Evolutionary conservation across 164 flowering plant species (phyloP).

Genomic region (Sedum album): DNA sequence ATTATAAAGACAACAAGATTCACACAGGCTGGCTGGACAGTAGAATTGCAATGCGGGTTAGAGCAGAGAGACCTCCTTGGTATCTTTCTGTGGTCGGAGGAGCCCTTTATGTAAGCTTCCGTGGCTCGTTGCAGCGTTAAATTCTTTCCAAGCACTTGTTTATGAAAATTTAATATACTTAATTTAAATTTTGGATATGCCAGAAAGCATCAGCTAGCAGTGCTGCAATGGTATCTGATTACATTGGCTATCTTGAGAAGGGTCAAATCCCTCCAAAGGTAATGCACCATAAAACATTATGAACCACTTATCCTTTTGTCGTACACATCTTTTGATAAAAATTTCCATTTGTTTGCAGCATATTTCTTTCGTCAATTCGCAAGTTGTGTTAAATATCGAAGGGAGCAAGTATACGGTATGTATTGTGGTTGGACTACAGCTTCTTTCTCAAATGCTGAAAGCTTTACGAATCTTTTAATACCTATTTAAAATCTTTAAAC

Average conservation of each 20-base stretch:
- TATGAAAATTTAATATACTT: not conserved
- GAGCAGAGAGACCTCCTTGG: conserved; percentile 99
- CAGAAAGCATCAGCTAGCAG: conserved; percentile 97
- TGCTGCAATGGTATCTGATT: conserved; percentile 93
- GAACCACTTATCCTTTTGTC: not conserved
- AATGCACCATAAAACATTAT: not conserved
- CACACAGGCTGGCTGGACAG: conserved; percentile 99
- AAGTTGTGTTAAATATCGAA: conserved; percentile 91
- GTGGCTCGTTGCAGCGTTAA: not conserved
- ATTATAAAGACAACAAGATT: conserved; percentile 85
- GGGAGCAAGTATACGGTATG: conserved; percentile 96
- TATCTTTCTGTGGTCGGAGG: conserved; percentile 99
- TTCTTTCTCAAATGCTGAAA: not conserved
- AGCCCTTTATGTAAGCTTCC: conserved; percentile 73
- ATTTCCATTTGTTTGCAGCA: conserved; percentile 49
- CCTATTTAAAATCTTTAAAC: not conserved
- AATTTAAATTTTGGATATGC: conserved; percentile 10
- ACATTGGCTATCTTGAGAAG: conserved; percentile 95
- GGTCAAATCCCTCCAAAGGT: conserved; percentile 99
- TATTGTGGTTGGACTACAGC: not conserved
- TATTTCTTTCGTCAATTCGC: conserved; percentile 85
- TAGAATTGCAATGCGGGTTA: conserved; percentile 98
- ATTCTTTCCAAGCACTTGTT: not conserved
- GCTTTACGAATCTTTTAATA: not conserved
- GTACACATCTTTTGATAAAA: not conserved